Evolutionary conservation across 805 yeast genomes (phyloP), one percentile per base, ranked within the genome.

Genomic region (Kodamaea lidongshanica): DNA sequence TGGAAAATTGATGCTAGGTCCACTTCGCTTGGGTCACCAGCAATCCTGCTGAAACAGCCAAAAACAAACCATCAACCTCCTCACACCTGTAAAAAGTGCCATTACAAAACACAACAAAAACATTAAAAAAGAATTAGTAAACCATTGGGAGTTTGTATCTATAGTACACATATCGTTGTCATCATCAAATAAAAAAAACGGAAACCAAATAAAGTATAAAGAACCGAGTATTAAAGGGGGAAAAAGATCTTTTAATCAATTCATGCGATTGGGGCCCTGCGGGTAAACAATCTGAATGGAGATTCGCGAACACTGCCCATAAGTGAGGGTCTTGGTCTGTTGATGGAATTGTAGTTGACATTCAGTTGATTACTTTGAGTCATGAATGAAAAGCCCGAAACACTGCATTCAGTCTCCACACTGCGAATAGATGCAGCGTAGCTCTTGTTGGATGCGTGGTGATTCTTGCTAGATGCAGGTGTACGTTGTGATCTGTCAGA

Each of bases 371-470:
- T 27, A 19, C 30, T 25, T 12, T 20, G 19, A 16, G 28, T 31
- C 30, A 25, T 25, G 26, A 31, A 31, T 9, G 34, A 31, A 17
- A 31, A 31, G 7, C 34, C 34, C n/a, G 34, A 31, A 20, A 31
- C 16, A 12, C 18, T 7, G 21, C 23, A 27, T 12, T 14, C 17
- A 8, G 30, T 25, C 29, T 20, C 17, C n/a, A n/a, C n/a, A n/a
- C n/a, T n/a, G n/a, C n/a, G n/a, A 23, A 31, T 21, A 7, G 30
- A 25, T 2, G 28, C 29, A 16, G 22, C 28, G 19, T 31, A 29
- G 21, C 19, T 17, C 27, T 20, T 25, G 20, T 25, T 12, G 27
- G 19, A 6, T 19, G 12, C 15, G 12, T 11, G 30, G n/a, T n/a
- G n/a, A n/a, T n/a, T n/a, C n/a, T n/a, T n/a, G n/a, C n/a, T n/a